Conservation (phyloP, 371 early-diverging fungal genomes). For the Mucor indicus region DNA sequence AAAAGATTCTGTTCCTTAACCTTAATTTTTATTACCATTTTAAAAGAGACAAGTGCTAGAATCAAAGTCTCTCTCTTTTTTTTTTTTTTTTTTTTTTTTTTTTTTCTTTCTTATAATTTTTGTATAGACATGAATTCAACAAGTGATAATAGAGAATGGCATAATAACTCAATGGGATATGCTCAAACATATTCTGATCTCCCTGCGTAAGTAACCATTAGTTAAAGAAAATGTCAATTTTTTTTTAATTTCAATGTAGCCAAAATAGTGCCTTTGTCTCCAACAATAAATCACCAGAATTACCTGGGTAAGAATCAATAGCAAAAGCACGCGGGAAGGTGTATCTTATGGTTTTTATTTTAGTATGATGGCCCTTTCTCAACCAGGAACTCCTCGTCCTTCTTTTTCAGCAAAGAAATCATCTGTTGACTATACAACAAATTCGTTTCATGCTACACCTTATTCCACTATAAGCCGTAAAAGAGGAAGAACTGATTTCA, state of each 20-base stretch:
- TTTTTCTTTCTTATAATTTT: not conserved
- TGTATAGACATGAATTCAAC: conserved; percentile 29
- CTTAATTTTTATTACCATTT: conserved; percentile 30
- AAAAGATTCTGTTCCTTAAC: conserved; percentile 33
- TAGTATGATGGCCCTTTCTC: conserved; percentile 44
- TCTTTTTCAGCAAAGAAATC: conserved; percentile 3
- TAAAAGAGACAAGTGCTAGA: too few relatives aligned
- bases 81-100: conserved; percentile 5
- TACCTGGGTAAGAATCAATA: too few relatives aligned
- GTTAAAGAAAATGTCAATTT: too few relatives aligned
- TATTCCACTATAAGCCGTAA: conserved; percentile 31
- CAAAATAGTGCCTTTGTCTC: too few relatives aligned
- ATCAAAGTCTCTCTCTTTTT: conserved; percentile 3
- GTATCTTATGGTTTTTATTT: not conserved
- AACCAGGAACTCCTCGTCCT: conserved; percentile 49
- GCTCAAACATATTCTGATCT: too few relatives aligned
- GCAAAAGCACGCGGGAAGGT: too few relatives aligned
- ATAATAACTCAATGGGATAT: too few relatives aligned
- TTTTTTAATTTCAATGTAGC: too few relatives aligned
- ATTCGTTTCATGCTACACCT: conserved; percentile 31
- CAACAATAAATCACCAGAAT: too few relatives aligned
- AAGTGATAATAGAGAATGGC: conserved; percentile 42
- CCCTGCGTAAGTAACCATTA: too few relatives aligned
- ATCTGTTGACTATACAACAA: conserved; percentile 19
- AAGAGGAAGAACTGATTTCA: conserved; percentile 33